Percentiles rank a stretch among this genome's conserved stretches.
Conservation (phyloP, 2,329 filamentous ascomycete species). For the Trichoderma brevicompactum region DNA sequence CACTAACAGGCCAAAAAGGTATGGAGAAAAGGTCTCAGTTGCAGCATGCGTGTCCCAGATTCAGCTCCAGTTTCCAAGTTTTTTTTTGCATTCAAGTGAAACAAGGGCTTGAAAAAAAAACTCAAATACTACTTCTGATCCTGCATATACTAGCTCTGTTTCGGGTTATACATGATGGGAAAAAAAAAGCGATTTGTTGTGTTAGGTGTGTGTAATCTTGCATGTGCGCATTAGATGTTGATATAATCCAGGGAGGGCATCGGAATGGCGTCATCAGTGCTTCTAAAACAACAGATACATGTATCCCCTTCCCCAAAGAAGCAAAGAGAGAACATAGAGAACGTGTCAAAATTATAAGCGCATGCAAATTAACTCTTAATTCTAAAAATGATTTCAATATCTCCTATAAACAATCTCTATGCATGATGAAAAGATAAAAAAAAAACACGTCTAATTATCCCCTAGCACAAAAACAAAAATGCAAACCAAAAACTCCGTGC, state of each 20-base stretch:
- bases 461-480: neutral
- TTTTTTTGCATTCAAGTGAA: neutral
- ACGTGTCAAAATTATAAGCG: neutral
- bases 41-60: neutral
- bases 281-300: no score
- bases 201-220: no score
- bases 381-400: neutral
- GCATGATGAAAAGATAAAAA: neutral
- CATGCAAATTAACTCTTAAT: neutral
- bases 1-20: no score
- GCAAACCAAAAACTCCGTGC: neutral
- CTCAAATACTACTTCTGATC: no score
- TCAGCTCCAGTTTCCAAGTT: neutral
- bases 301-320: no score
- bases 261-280: neutral
- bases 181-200: no score
- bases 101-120: neutral
- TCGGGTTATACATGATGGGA: no score
- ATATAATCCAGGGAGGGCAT: neutral
- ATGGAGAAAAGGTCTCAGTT: constrained; percentile 7
- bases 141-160: no score
- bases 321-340: no score
- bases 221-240: no score
- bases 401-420: neutral
- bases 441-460: neutral